A percentile compares a stretch with the other conserved stretches of the same genome.
These are phyloP conservation scores for Colletotrichum orbiculare DNA, from an alignment of 2,329 filamentous ascomycete genomes.

Conservation along the genomic window DNA sequence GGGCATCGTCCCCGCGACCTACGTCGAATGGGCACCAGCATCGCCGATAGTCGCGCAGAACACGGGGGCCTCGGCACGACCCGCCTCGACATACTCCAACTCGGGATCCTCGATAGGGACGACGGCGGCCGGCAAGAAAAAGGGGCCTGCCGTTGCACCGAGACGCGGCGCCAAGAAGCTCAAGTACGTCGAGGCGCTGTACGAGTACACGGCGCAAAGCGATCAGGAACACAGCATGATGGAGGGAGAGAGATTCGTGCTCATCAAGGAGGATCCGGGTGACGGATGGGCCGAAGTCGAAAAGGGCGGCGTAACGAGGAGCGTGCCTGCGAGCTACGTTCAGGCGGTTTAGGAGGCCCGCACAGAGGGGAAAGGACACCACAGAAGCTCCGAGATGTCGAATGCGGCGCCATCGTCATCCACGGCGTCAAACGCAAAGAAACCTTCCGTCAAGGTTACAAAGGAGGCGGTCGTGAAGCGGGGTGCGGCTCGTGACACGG, in stretches of 20 bases:
- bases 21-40: constrained; percentile 75
- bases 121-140: constrained; percentile 72
- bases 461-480: not conserved
- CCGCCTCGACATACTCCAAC: constrained; percentile 81
- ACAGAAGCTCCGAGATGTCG: not conserved
- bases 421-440: not conserved
- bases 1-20: constrained; percentile 88
- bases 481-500: constrained; percentile 1
- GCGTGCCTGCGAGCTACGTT: constrained; percentile 94
- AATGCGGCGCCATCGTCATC: not conserved
- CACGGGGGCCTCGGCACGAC: constrained; percentile 65
- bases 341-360: constrained; percentile 70
- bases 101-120: constrained; percentile 74
- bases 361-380: constrained; percentile 9
- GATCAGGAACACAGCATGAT: constrained; percentile 90
- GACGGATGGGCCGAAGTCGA: constrained; percentile 99
- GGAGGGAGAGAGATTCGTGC: constrained; percentile 91
- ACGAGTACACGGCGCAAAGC: constrained; percentile 88
- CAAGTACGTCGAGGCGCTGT: constrained; percentile 91
- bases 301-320: constrained; percentile 85
- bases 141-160: constrained; percentile 91
- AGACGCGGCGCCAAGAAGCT: constrained; percentile 92
- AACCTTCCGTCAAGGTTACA: not conserved
- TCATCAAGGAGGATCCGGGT: constrained; percentile 87
- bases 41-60: constrained; percentile 57